Percentiles rank a stretch among this genome's conserved stretches.
These are phyloP conservation scores for Pythium vanterpoolii DNA, from an alignment of 352 stramenopile genomes.

Conservation along the genomic window DNA sequence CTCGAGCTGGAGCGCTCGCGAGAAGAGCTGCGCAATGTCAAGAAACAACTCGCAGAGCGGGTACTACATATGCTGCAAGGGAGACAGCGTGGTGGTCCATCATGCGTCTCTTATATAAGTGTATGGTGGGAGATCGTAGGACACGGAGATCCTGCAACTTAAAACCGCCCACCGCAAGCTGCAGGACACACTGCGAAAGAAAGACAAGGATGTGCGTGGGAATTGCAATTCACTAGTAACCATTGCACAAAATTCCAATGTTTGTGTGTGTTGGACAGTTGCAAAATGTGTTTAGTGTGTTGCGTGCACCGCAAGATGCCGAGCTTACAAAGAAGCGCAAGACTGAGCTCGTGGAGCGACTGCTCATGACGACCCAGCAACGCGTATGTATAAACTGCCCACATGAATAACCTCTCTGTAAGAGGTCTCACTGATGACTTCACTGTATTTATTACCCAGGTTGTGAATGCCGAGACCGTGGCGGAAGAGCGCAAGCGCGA, in stretches of 20 bases:
- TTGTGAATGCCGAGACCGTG: constrained; percentile 44
- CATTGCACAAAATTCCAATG: neutral
- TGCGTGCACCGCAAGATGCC: constrained; percentile 54
- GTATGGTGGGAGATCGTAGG: constrained; percentile 22
- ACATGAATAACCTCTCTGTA: neutral
- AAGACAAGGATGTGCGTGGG: constrained; percentile 53
- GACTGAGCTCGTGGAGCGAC: constrained; percentile 52
- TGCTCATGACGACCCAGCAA: constrained; percentile 57
- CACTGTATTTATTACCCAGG: constrained; percentile 26
- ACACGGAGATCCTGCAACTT: constrained; percentile 52
- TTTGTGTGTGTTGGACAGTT: constrained; percentile 29
- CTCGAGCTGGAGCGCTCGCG: constrained; percentile 54
- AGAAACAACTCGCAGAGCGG: constrained; percentile 38
- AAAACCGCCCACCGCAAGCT: constrained; percentile 55
- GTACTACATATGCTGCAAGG: constrained; percentile 1
- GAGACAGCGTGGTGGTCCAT: too few relatives aligned
- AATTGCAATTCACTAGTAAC: neutral
- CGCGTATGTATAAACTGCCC: constrained; percentile 27
- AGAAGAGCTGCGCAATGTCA: constrained; percentile 42
- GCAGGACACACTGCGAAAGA: constrained; percentile 56
- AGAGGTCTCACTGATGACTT: neutral
- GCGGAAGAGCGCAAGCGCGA: constrained; percentile 55
- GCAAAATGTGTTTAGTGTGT: constrained; percentile 50
- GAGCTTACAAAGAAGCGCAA: constrained; percentile 63
- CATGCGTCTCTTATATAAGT: too few relatives aligned